Evolutionary conservation across 2,329 filamentous ascomycete genomes (phyloP).

Genomic region (Alternaria sp.): DNA sequence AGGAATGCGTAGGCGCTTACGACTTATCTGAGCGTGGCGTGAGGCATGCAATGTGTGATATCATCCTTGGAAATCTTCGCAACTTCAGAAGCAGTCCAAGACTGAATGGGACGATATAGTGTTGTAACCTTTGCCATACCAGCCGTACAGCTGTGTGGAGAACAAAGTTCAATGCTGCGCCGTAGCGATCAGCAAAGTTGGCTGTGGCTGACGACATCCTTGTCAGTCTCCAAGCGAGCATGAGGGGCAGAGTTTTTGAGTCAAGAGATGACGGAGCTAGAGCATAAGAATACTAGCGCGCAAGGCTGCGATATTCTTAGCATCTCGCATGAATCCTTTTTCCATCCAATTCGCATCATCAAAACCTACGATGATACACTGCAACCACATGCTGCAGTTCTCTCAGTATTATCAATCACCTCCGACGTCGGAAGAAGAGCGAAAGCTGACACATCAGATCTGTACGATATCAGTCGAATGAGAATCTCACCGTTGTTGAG

Average conservation of each 20-base stretch:
- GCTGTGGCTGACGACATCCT: neutral
- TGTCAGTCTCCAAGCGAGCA: conserved; percentile 11
- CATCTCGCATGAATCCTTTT: neutral
- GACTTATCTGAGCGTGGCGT: neutral
- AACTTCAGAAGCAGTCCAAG: neutral
- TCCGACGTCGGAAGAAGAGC: neutral
- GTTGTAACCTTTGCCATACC: neutral
- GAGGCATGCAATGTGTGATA: neutral
- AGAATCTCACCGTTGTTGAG: conserved; percentile 16
- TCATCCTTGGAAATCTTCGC: neutral
- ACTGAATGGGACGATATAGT: neutral
- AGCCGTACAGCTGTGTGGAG: neutral
- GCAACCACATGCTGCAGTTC: neutral
- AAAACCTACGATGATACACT: neutral
- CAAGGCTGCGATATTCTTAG: conserved; percentile 5
- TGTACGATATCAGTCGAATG: conserved; percentile 2
- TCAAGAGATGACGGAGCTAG: neutral
- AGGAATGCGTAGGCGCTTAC: conserved; percentile 7
- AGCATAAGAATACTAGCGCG: neutral
- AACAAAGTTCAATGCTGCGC: conserved; percentile 4
- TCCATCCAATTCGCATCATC: neutral
- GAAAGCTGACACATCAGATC: conserved; percentile 4
- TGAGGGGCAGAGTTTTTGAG: conserved; percentile 13
- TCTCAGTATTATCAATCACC: neutral
- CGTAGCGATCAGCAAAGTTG: neutral